These are phyloP conservation scores for Infundibulicybe gibba DNA, from an alignment of 768 basidiomycete genomes.

Conservation along the genomic window DNA sequence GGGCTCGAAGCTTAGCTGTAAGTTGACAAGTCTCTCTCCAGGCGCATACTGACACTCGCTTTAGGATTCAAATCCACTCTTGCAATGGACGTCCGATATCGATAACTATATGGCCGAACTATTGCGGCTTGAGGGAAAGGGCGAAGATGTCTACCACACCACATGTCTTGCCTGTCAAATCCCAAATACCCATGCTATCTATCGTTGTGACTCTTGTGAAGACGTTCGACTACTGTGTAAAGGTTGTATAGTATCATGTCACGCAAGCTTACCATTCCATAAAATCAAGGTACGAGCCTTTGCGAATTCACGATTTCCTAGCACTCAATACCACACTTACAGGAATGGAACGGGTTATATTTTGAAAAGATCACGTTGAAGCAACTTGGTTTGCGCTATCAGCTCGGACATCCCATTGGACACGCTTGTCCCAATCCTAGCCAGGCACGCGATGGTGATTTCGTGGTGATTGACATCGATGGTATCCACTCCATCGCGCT, in stretches of 20 bases:
- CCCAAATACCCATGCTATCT: not conserved
- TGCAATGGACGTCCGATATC: not conserved
- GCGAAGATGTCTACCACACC: not conserved
- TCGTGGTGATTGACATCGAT: constrained; percentile 18
- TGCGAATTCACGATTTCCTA: too few species aligned
- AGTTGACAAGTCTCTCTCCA: too few species aligned
- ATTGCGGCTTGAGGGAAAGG: not conserved
- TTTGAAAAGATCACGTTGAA: constrained; percentile 8
- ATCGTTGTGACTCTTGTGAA: not conserved
- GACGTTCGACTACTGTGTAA: not conserved
- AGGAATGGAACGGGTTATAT: constrained; percentile 17
- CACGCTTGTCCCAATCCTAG: constrained; percentile 11
- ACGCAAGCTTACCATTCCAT: not conserved
- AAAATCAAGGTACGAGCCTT: not conserved
- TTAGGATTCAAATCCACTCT: not conserved
- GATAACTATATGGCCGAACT: not conserved
- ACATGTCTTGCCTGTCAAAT: not conserved
- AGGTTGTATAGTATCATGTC: not conserved
- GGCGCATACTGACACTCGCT: not conserved
- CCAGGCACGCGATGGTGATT: constrained; percentile 11
- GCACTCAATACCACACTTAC: not conserved
- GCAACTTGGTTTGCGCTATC: constrained; percentile 14
- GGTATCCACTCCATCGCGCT: constrained; percentile 20
- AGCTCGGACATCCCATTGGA: constrained; percentile 12
- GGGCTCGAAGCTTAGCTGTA: too few species aligned